Conservation (phyloP, 805 yeast genomes). For the Zygotorulaspora danielsina region DNA sequence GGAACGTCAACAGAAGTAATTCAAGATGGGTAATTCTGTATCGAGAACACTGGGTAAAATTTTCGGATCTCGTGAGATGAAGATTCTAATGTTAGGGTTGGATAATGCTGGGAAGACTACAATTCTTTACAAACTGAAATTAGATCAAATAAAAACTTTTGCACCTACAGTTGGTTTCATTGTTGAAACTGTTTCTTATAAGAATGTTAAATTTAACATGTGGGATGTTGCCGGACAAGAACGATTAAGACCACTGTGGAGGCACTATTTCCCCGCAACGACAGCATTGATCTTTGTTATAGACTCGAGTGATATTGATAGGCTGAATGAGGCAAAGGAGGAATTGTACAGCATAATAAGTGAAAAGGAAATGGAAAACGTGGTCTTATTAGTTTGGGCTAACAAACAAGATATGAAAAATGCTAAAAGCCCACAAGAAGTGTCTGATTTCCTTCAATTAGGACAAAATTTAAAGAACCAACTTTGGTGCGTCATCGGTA, state of each 20-base stretch:
- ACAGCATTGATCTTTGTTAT: conserved; percentile 88
- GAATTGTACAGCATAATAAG: conserved; percentile 74
- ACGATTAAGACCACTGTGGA: conserved; percentile 86
- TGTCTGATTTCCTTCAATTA: conserved; percentile 68
- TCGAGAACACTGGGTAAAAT: conserved; percentile 40
- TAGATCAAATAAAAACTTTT: conserved; percentile 70
- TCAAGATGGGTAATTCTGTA: conserved; percentile 33
- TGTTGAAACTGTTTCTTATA: conserved; percentile 79
- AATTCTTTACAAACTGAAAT: conserved; percentile 74
- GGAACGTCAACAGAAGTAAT: no score
- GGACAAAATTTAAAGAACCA: conserved; percentile 56
- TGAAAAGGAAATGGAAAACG: conserved; percentile 79
- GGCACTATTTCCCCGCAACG: conserved; percentile 92
- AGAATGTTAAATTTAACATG: conserved; percentile 77
- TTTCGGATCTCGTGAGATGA: conserved; percentile 52
- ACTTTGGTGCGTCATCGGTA: conserved; percentile 87
- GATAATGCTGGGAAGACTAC: conserved; percentile 94
- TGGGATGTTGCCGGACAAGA: conserved; percentile 98
- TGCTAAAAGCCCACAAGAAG: conserved; percentile 72
- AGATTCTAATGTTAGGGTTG: conserved; percentile 84
- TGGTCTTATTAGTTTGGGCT: conserved; percentile 78
- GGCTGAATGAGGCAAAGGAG: conserved; percentile 72
- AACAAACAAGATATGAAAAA: conserved; percentile 78
- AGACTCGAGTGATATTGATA: conserved; percentile 68
- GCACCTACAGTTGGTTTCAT: conserved; percentile 95